Base-by-base conservation (phyloP, 2,329 filamentous ascomycete species). In the Byssochlamys sp. region DNA sequence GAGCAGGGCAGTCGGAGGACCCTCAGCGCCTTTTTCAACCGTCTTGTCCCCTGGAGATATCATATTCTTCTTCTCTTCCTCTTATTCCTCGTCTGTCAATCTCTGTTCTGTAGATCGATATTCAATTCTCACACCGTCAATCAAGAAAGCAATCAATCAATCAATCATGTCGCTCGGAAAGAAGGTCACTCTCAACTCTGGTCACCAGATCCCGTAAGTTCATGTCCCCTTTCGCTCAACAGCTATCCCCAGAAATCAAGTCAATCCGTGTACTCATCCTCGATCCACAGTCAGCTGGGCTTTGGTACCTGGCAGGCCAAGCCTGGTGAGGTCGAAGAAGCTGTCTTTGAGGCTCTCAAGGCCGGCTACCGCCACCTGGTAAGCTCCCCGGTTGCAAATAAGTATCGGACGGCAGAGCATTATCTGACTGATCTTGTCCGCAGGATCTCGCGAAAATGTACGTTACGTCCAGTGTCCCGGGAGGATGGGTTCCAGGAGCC, bases 301-400 rank as follows among this genome's bases (percentile, higher is more conserved):
- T 74, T 73, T 56, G 72, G 72, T 54, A 74, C 72, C 58, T 74
- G 72, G 72, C 72, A 74, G 59, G 70, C 72, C 45, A 69, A 65
- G 57, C 72, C 72, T 56, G 71, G 72, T 50, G 63, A 74, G 62
- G 72, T 74, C 53, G 72, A 71, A 35, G 69, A 71, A 61, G 69
- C 71, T 26, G 71, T 74, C 57, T 74, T 71, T 59, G 62, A 73
- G 60, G 72, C 72, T 50, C 60, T 74, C 57, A 74, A 73, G 63
- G 69, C 68, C 31, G 72, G 72, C 52, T 74, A 74, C 63, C 72
- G 72, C 62, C 72, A 74, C 59, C 58, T 74, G 62, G 70, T 72
- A 66, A 55, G 68, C 64, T 29, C 14, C n/a, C 35, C 35, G 11
- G 6, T 45, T 45, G 4, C 14, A 45, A 19, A 5, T 19, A 45